phyloP scores from a whole-genome alignment of 1,284 basidiomycete genomes.

The Acaromyces ingoldii region DNA sequence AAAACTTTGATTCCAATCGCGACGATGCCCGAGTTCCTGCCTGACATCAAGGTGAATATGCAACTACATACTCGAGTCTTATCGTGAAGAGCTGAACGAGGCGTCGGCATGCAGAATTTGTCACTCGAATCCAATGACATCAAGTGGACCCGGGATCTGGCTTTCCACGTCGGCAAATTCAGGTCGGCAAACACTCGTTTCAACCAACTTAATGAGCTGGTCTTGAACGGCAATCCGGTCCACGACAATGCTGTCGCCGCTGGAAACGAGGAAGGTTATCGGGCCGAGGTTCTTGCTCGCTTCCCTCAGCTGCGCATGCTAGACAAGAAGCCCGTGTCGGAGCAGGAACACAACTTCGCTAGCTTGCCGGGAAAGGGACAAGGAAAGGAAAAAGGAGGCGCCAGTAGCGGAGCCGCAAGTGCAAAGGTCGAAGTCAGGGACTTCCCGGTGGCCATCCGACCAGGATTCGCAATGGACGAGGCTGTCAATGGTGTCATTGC shows the following conservation, averaged over 20 bases:
- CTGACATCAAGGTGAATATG: constrained; percentile 49
- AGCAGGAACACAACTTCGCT: constrained; percentile 51
- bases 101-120: constrained; percentile 64
- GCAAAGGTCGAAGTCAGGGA: constrained; percentile 32
- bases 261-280: constrained; percentile 62
- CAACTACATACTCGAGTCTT: too few species aligned
- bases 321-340: constrained; percentile 66
- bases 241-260: constrained; percentile 62
- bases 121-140: constrained; percentile 62
- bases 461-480: constrained; percentile 69
- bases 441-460: constrained; percentile 69
- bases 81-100: too few species aligned
- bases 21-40: constrained; percentile 53
- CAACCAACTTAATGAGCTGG: constrained; percentile 58
- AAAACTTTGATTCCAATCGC: constrained; percentile 26
- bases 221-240: constrained; percentile 74
- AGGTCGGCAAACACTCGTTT: constrained; percentile 20
- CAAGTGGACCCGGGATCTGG: constrained; percentile 47
- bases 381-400: constrained; percentile 23
- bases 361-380: background rate
- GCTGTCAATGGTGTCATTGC: constrained; percentile 62
- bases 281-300: constrained; percentile 26
- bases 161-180: constrained; percentile 9
- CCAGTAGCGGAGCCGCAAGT: constrained; percentile 37
- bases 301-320: constrained; percentile 30